Evolutionary conservation across 768 basidiomycete genomes (phyloP).

Genomic region (Termitomyces bulborhizus): DNA sequence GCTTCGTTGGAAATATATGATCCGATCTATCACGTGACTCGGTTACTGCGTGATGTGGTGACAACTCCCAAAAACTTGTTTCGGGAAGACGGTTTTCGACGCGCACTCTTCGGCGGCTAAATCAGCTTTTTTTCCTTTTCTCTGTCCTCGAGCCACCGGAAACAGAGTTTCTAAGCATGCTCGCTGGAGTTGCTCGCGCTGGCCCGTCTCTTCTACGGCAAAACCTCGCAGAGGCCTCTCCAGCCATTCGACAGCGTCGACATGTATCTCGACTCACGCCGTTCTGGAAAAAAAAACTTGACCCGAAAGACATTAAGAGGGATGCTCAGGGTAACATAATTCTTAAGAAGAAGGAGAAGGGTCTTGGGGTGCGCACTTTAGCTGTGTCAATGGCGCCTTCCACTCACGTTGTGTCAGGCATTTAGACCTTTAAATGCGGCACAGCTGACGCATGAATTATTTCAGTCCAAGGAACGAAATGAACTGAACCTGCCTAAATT

Average conservation of each 20-base stretch:
- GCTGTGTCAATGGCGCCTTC: neutral
- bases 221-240: neutral
- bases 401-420: neutral
- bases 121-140: neutral
- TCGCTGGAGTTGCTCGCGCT: constrained; percentile 3
- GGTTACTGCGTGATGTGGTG: neutral
- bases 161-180: neutral
- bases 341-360: constrained; percentile 17
- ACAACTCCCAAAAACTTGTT: neutral
- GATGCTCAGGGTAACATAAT: constrained; percentile 11
- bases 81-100: neutral
- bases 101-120: neutral
- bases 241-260: neutral
- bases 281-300: neutral
- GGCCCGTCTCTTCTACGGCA: constrained; percentile 8
- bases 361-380: constrained; percentile 22
- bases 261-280: neutral
- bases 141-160: neutral
- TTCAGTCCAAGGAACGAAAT: constrained; percentile 28
- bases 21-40: neutral
- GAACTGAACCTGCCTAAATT: constrained; percentile 36
- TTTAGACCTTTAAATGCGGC: constrained; percentile 39
- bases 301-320: constrained; percentile 1
- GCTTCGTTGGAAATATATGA: no score
- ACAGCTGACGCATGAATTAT: constrained; percentile 33